Evolutionary conservation across 1,284 basidiomycete species (phyloP).

Genomic region (Marasmius oreades): DNA sequence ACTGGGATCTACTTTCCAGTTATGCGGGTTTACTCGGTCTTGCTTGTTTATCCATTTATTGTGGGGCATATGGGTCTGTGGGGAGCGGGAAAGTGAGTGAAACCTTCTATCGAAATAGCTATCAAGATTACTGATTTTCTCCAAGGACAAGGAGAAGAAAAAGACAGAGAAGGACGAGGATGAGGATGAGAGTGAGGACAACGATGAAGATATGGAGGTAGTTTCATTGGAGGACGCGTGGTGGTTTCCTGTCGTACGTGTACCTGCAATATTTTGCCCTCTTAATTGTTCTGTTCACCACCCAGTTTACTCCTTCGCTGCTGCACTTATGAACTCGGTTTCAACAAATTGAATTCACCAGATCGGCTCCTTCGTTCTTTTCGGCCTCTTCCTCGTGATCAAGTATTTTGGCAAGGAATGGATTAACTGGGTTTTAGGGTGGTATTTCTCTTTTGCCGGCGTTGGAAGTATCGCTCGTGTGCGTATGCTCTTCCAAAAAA

Average conservation of each 20-base stretch:
- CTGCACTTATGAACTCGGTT: not conserved
- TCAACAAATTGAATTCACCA: slow-evolving; percentile 23
- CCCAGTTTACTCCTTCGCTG: not conserved
- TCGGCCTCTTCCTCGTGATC: slow-evolving; percentile 68
- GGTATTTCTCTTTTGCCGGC: slow-evolving; percentile 71
- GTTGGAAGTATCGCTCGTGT: slow-evolving; percentile 72
- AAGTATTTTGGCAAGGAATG: slow-evolving; percentile 79
- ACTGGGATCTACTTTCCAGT: slow-evolving; percentile 61
- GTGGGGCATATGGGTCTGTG: slow-evolving; percentile 65
- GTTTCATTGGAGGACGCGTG: slow-evolving; percentile 70
- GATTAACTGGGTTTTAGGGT: slow-evolving; percentile 77
- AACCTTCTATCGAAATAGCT: not conserved
- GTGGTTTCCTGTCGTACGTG: slow-evolving; percentile 69
- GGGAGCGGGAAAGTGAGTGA: slow-evolving; percentile 36
- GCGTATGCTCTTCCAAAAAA: slow-evolving; percentile 19
- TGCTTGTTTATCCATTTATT: slow-evolving; percentile 60
- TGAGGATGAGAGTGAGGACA: slow-evolving; percentile 54
- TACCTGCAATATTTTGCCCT: not conserved
- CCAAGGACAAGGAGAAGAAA: slow-evolving; percentile 24
- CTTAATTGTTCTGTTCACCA: slow-evolving; percentile 3
- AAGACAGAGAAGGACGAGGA: slow-evolving; percentile 12
- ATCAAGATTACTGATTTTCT: slow-evolving; percentile 1
- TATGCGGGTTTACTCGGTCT: slow-evolving; percentile 64
- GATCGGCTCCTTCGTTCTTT: slow-evolving; percentile 64
- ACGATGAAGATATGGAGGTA: slow-evolving; percentile 39